A percentile compares a stretch with the other conserved stretches of the same genome.
Conservation (phyloP, 768 basidiomycete genomes). For the Suillus luteus region DNA sequence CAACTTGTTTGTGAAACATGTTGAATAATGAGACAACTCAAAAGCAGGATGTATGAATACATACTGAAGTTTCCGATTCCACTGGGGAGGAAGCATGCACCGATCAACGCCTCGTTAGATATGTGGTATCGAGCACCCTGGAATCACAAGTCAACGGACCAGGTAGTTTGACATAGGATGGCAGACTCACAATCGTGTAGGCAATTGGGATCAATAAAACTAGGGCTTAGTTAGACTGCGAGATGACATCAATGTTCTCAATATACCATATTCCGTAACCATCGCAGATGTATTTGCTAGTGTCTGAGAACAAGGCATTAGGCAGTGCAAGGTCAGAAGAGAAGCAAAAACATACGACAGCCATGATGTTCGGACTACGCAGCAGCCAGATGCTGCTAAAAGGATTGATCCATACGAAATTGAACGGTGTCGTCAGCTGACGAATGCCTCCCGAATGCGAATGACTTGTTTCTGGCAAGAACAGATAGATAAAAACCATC, state of each 20-base stretch:
- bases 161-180: slow-evolving; percentile 22
- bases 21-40: background rate
- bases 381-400: slow-evolving; percentile 49
- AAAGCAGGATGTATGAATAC: background rate
- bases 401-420: slow-evolving; percentile 52
- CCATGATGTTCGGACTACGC: slow-evolving; percentile 54
- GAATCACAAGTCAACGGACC: background rate
- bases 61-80: slow-evolving; percentile 58
- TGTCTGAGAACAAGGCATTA: slow-evolving; percentile 25
- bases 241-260: slow-evolving; percentile 2
- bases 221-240: slow-evolving; percentile 6
- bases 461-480: slow-evolving; percentile 64
- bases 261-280: slow-evolving; percentile 44
- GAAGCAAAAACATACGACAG: slow-evolving; percentile 42
- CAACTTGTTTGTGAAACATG: slow-evolving; percentile 38
- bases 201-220: slow-evolving; percentile 55
- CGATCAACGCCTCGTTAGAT: slow-evolving; percentile 56
- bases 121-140: slow-evolving; percentile 60
- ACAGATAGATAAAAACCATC: slow-evolving; percentile 39
- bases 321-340: background rate
- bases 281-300: slow-evolving; percentile 35
- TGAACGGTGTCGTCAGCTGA: background rate
- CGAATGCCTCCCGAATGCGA: slow-evolving; percentile 37
- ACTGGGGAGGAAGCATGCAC: slow-evolving; percentile 60
- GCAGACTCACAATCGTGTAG: slow-evolving; percentile 54